phyloP scores from a whole-genome alignment of 495 filamentous ascomycete genomes.

The Penicillium simplicissimum region DNA sequence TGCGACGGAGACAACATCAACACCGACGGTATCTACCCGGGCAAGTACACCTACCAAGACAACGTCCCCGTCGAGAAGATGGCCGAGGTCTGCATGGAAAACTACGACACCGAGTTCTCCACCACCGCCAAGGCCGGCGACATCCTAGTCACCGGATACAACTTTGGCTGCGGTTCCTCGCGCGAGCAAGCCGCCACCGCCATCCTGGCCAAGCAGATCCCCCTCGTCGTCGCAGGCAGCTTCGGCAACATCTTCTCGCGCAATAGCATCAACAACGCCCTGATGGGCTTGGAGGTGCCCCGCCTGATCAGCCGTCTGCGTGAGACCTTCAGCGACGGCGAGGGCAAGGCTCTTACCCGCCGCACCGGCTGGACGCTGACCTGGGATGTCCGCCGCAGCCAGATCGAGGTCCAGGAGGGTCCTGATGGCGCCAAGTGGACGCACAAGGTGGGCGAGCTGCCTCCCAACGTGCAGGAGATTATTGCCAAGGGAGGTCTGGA shows the following conservation, averaged over 20 bases:
- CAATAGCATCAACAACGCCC: constrained; percentile 90
- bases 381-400: constrained; percentile 79
- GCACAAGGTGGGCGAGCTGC: constrained; percentile 80
- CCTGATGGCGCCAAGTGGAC: constrained; percentile 64
- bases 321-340: constrained; percentile 53
- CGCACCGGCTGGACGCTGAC: constrained; percentile 85
- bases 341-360: constrained; percentile 63
- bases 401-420: constrained; percentile 71
- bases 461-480: constrained; percentile 88
- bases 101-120: constrained; percentile 78
- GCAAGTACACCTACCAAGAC: constrained; percentile 90
- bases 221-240: constrained; percentile 78
- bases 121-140: constrained; percentile 62
- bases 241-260: constrained; percentile 88
- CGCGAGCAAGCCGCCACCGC: constrained; percentile 90
- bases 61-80: constrained; percentile 72
- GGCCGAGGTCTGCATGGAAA: constrained; percentile 88
- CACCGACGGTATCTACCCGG: constrained; percentile 77
- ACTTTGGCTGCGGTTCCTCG: constrained; percentile 83
- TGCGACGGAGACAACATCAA: constrained; percentile 55
- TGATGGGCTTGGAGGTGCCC: constrained; percentile 83
- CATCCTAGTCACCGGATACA: constrained; percentile 83
- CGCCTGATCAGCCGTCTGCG: constrained; percentile 68
- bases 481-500: constrained; percentile 75
- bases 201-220: constrained; percentile 82